Evolutionary conservation across 495 filamentous ascomycete genomes (phyloP), one percentile per base, ranked within the genome.

Genomic region (Neurospora pannonica): DNA sequence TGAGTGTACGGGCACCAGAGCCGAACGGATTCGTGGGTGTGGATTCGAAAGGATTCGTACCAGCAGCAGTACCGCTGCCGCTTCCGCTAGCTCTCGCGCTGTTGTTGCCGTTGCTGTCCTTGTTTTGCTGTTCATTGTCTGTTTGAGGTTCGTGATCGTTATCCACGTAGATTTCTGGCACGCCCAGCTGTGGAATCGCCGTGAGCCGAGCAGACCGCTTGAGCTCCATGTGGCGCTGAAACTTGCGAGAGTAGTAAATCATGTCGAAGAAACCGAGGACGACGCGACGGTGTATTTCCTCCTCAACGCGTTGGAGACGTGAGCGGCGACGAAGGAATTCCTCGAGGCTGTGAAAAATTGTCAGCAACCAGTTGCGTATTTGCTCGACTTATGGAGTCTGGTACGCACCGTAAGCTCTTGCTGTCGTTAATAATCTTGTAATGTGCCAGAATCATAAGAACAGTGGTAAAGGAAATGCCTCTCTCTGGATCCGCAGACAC

Each of bases 341-440:
- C 78, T 99, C 95, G 3, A 99, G 89, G 40, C 90, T 92, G 71
- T 7, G 38, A 60, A 21, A 34, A 62, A 0, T n/a, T 60, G 48
- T 60, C 48, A 70, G 71, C 36, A 76, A 73, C 77, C 70, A 75
- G 76, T 74, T 54, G 71, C 75, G 37, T 71, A 17, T 34, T 15
- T 76, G 37, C 42, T 70, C 46, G 10, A 5, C 36, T 42, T 38
- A 70, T 21, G 10, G 31, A 39, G 28, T n/a, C 24, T 13, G 11
- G 10, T 31, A 75, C 83, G 78, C 87, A 91, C 90, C 90, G 89
- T 77, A 99, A 82, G 83, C 93, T 96, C 86, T 98, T 98, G 85
- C 90, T 98, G 85, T 99, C 96, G 75, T 90, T 97, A 79, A 99
- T 99, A 79, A 99, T 94, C 75, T 99, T 99, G 86, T 98, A 96